phyloP scores from a whole-genome alignment of 441 rosid species.

The Populus hybrid region DNA sequence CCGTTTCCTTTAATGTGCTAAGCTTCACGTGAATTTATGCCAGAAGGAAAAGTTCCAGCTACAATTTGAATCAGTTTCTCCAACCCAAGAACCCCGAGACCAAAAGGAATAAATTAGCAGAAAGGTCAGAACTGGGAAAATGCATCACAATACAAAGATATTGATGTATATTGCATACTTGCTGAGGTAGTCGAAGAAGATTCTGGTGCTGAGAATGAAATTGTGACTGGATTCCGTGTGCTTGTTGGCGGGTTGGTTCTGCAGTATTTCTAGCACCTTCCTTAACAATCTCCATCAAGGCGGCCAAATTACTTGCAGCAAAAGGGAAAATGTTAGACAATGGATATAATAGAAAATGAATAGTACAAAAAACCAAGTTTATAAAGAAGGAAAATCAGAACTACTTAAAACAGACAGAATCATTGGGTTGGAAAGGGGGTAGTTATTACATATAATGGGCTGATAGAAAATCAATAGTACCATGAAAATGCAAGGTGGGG shows the following conservation, averaged over 20 bases:
- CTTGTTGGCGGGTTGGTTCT: slow-evolving; percentile 62
- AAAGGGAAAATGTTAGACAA: slow-evolving; percentile 16
- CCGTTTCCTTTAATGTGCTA: neutral
- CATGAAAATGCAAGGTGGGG: neutral
- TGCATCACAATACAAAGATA: neutral
- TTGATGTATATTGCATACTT: slow-evolving; percentile 40
- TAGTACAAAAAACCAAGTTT: neutral
- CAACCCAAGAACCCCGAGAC: neutral
- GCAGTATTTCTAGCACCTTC: slow-evolving; percentile 49
- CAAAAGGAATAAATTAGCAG: neutral
- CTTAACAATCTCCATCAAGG: slow-evolving; percentile 72
- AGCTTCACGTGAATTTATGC: neutral
- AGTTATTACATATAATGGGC: neutral
- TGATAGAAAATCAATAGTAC: neutral
- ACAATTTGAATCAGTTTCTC: neutral
- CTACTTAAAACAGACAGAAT: neutral
- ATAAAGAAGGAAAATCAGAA: neutral
- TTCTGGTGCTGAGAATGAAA: slow-evolving; percentile 71
- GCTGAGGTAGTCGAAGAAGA: slow-evolving; percentile 59
- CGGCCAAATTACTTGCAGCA: slow-evolving; percentile 51
- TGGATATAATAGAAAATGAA: neutral
- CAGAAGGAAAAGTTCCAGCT: neutral
- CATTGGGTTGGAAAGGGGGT: too few relatives aligned
- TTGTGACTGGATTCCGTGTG: slow-evolving; percentile 62
- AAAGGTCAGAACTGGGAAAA: neutral